Evolutionary conservation across 2,329 filamentous ascomycete genomes (phyloP).

Genomic region (Meredithiella fracta): DNA sequence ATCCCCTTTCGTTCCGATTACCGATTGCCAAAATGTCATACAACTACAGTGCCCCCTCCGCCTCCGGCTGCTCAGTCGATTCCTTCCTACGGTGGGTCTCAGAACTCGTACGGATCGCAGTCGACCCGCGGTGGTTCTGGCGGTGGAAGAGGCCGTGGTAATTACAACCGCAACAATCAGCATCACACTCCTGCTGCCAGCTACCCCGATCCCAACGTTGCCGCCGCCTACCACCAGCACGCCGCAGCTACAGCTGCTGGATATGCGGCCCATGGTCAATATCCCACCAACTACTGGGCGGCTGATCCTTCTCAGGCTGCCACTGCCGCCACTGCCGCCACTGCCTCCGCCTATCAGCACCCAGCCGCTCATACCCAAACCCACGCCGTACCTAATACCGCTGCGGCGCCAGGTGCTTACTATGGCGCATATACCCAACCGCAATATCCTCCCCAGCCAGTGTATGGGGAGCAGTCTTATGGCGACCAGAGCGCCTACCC

Average conservation of each 20-base stretch:
- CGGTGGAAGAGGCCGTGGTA: constrained; percentile 8
- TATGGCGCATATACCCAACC: constrained; percentile 16
- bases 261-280: constrained; percentile 40
- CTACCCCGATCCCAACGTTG: constrained; percentile 25
- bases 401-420: constrained; percentile 7
- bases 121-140: constrained; percentile 18
- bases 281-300: constrained; percentile 22
- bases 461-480: constrained; percentile 27
- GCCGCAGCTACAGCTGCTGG: constrained; percentile 35
- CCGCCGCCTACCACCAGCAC: constrained; percentile 28
- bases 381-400: constrained; percentile 3
- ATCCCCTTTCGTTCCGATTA: neutral
- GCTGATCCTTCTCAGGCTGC: constrained; percentile 7
- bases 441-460: constrained; percentile 29
- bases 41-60: constrained; percentile 37
- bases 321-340: constrained; percentile 4
- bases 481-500: constrained; percentile 20
- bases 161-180: constrained; percentile 8
- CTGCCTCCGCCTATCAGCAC: constrained; percentile 10
- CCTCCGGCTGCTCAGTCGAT: constrained; percentile 29
- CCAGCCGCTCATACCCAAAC: constrained; percentile 3
- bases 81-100: constrained; percentile 29
- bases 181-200: constrained; percentile 22
- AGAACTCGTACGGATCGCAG: constrained; percentile 16
- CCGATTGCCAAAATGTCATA: constrained; percentile 28